Evolutionary conservation across 2,329 filamentous ascomycete genomes (phyloP).

Genomic region (Amesomyces nigricolor): DNA sequence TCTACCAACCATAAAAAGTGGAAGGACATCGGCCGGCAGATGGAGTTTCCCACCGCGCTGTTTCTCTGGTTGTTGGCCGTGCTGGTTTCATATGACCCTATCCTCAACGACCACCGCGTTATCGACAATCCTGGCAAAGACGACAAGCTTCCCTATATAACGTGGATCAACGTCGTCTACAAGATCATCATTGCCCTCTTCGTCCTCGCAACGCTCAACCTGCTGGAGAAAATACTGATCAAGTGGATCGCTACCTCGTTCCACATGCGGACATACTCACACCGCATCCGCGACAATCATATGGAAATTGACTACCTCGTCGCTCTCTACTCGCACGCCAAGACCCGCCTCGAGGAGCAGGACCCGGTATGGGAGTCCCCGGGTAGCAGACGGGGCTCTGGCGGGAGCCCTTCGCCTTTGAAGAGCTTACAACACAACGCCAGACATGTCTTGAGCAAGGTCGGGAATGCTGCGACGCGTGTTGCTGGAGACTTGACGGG

Average conservation of each 20-base stretch:
- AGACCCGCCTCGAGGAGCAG: slow-evolving; percentile 59
- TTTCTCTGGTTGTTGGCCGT: slow-evolving; percentile 92
- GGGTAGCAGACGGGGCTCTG: slow-evolving; percentile 32
- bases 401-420: slow-evolving; percentile 69
- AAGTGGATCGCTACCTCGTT: slow-evolving; percentile 93
- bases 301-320: slow-evolving; percentile 65
- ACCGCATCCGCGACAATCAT: slow-evolving; percentile 77
- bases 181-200: slow-evolving; percentile 86
- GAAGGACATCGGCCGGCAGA: slow-evolving; percentile 77
- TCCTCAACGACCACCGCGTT: slow-evolving; percentile 58
- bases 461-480: slow-evolving; percentile 78
- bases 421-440: slow-evolving; percentile 68
- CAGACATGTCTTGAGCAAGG: slow-evolving; percentile 67
- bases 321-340: slow-evolving; percentile 62
- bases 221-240: slow-evolving; percentile 87
- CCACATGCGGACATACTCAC: slow-evolving; percentile 83
- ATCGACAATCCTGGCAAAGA: slow-evolving; percentile 36
- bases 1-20: slow-evolving; percentile 91
- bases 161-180: slow-evolving; percentile 74
- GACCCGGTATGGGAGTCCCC: slow-evolving; percentile 44
- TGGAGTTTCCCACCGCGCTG: slow-evolving; percentile 78
- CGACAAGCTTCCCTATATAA: slow-evolving; percentile 40
- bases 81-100: slow-evolving; percentile 78
- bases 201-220: slow-evolving; percentile 71
- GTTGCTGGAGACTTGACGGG: slow-evolving; percentile 92